Percentiles rank a stretch among this genome's conserved stretches.
Evolutionary conservation across 1,284 basidiomycete genomes (phyloP).

Genomic region (Moesziomyces sp.): DNA sequence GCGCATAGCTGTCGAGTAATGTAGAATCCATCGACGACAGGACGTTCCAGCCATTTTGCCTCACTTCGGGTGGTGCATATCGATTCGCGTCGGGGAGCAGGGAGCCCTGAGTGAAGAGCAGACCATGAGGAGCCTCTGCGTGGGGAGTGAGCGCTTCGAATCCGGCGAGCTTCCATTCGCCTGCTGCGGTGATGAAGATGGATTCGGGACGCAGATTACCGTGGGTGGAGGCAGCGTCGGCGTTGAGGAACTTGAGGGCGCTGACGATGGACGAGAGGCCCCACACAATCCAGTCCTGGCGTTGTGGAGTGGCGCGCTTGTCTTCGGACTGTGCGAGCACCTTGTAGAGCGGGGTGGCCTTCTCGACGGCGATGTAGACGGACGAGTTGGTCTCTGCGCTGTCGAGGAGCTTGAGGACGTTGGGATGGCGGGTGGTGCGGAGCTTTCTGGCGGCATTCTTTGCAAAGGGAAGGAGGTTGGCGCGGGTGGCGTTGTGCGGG

Average conservation of each 20-base stretch:
- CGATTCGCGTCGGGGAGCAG: slow-evolving; percentile 61
- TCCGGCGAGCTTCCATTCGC: slow-evolving; percentile 95
- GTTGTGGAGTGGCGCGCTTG: slow-evolving; percentile 70
- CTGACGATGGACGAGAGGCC: slow-evolving; percentile 89
- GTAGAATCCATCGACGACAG: slow-evolving; percentile 41
- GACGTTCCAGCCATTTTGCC: slow-evolving; percentile 78
- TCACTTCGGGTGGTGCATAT: slow-evolving; percentile 83
- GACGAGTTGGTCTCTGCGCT: slow-evolving; percentile 86
- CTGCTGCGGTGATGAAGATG: slow-evolving; percentile 82
- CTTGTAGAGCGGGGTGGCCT: slow-evolving; percentile 80
- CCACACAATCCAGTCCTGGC: slow-evolving; percentile 89
- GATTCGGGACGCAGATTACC: slow-evolving; percentile 83
- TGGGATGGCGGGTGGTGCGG: slow-evolving; percentile 90
- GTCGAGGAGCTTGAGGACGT: slow-evolving; percentile 89
- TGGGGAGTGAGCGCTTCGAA: slow-evolving; percentile 84
- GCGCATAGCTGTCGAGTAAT: slow-evolving; percentile 56
- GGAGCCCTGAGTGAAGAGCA: slow-evolving; percentile 51
- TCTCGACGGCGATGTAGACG: slow-evolving; percentile 94
- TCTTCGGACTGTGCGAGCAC: slow-evolving; percentile 70
- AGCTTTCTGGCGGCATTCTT: slow-evolving; percentile 91
- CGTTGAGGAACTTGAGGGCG: slow-evolving; percentile 90
- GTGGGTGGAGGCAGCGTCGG: slow-evolving; percentile 75
- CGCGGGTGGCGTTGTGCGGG: slow-evolving; percentile 44
- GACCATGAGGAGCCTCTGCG: slow-evolving; percentile 65
- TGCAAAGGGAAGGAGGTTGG: slow-evolving; percentile 74